Conservation (phyloP, 495 filamentous ascomycete species). For the Neurospora intermedia region DNA sequence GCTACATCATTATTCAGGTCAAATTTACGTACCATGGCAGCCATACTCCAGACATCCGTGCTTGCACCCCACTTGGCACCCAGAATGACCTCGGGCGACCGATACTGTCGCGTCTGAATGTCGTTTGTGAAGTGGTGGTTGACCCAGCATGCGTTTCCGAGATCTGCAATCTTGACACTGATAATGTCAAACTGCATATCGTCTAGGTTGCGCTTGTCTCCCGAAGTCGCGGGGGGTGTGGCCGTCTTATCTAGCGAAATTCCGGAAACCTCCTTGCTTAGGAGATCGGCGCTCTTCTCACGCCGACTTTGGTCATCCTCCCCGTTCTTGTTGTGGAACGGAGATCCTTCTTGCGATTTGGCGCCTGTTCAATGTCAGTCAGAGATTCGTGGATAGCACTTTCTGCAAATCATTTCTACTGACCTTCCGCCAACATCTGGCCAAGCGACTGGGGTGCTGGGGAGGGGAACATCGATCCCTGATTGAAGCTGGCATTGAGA, state of each 20-base stretch:
- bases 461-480: constrained; percentile 56
- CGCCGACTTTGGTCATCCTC: constrained; percentile 74
- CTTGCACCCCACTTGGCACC: constrained; percentile 97
- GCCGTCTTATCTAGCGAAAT: constrained; percentile 80
- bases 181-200: constrained; percentile 60
- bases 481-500: constrained; percentile 80
- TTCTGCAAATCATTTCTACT: constrained; percentile 14
- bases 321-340: constrained; percentile 33
- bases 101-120: constrained; percentile 96
- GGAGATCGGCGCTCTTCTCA: constrained; percentile 86
- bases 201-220: constrained; percentile 41
- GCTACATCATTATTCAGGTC: background rate
- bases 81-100: constrained; percentile 93
- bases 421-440: constrained; percentile 74
- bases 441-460: constrained; percentile 70
- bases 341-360: constrained; percentile 45
- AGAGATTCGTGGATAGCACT: background rate
- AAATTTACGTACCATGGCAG: constrained; percentile 68
- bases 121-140: constrained; percentile 99
- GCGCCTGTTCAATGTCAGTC: constrained; percentile 7
- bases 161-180: constrained; percentile 96
- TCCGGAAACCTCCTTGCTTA: constrained; percentile 86
- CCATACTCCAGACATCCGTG: constrained; percentile 99
- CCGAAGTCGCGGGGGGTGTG: constrained; percentile 27
- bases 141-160: constrained; percentile 98